Evolutionary conservation across 1,284 basidiomycete species (phyloP).

Genomic region (Bjerkandera adusta): DNA sequence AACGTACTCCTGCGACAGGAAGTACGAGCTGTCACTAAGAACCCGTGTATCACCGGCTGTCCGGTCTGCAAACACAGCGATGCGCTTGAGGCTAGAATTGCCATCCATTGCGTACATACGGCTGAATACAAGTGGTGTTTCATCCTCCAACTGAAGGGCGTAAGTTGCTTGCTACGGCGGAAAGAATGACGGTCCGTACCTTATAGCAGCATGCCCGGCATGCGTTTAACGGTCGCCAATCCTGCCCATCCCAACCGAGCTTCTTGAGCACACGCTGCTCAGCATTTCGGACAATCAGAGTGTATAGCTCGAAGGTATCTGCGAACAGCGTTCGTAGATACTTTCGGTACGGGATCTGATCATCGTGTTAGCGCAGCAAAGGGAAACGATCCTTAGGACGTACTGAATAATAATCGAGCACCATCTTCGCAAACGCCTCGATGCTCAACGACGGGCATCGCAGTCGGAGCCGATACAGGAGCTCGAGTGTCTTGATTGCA

Average conservation of each 20-base stretch:
- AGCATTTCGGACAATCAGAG: neutral
- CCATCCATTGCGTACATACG: slow-evolving; percentile 22
- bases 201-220: slow-evolving; percentile 9
- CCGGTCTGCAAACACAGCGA: slow-evolving; percentile 12
- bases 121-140: neutral
- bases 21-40: slow-evolving; percentile 22
- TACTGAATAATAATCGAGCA: neutral
- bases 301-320: neutral
- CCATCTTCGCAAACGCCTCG: no score
- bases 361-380: neutral
- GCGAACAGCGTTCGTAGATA: neutral
- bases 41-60: slow-evolving; percentile 15
- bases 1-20: slow-evolving; percentile 23
- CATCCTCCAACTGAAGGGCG: neutral
- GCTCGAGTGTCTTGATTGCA: neutral
- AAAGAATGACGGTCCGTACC: neutral
- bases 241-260: neutral
- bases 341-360: neutral
- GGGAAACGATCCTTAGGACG: neutral
- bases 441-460: no score
- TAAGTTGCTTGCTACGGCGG: neutral
- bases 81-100: slow-evolving; percentile 32
- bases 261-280: neutral
- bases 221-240: neutral
- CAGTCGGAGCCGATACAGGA: neutral